Base-by-base conservation (phyloP, 345 rosid species). In the Heritiera fomes region DNA sequence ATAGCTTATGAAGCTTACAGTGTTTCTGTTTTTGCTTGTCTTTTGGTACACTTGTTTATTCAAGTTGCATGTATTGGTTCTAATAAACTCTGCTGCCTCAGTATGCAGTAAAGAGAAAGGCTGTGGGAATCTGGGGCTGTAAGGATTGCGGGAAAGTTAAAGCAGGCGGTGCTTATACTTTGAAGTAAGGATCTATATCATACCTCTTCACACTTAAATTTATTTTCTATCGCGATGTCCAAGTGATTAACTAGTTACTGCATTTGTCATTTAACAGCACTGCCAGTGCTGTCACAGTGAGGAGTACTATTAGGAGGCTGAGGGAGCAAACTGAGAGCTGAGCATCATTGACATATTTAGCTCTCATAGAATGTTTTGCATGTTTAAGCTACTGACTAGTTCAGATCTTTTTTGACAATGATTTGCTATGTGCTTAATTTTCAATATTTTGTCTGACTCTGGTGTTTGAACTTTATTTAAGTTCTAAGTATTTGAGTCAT, bases 81-180 rank as follows among this genome's bases (percentile, higher is more conserved):
- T 69, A 58, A 69, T 78, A 15, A 67, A 43, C 52, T 14, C 5
- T 30, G 18, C 17, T 76, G n/a, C 15, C 76, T 75, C 85, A 93
- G 96, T 93, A 86, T 62, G 99, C 97, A 0, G 98, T 95, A 64
- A 93, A 95, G 89, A 90, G 99, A 71, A 92, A 93, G 83, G 99
- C 93, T 60, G 99, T 93, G 8, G 99, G 99, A 15, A 91, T 95
- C 7, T 95, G 99, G 99, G 92, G 95, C 15, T 95, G 99, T 93
- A 95, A 94, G 83, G 98, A 94, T 64, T 95, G 98, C 40, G 98
- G 99, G 40, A 93, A 94, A 85, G 94, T 95, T 53, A 95, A 92
- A 84, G 98, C 98, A 0, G 98, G 98, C 38, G 98, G 98, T 60
- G 98, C 98, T 32, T 95, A 95, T 86, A 95, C 98, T 30, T 80